Conservation (phyloP, 2,329 filamentous ascomycete genomes). For the Talaromyces islandicus region DNA sequence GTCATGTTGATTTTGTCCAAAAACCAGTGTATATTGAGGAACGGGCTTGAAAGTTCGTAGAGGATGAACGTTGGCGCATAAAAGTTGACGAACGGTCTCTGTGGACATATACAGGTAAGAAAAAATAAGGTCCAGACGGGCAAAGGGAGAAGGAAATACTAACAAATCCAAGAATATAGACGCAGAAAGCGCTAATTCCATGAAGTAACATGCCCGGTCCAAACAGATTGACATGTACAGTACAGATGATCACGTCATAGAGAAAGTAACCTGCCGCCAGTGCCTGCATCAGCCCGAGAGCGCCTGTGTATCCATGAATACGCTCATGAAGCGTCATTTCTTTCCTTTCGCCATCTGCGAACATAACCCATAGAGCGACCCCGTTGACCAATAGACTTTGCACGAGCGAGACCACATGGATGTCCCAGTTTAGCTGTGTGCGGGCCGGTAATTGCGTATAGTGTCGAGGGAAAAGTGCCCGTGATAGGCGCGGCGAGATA, state of each 20-base stretch:
- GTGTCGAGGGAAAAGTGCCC: slow-evolving; percentile 46
- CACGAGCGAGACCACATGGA: slow-evolving; percentile 58
- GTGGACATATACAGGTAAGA: background rate
- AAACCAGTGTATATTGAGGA: slow-evolving; percentile 66
- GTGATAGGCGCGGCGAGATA: slow-evolving; percentile 51
- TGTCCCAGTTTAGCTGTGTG: slow-evolving; percentile 61
- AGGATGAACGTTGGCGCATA: slow-evolving; percentile 61
- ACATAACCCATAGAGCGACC: slow-evolving; percentile 54
- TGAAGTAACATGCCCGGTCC: slow-evolving; percentile 58
- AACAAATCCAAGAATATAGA: slow-evolving; percentile 60
- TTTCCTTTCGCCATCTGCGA: slow-evolving; percentile 49
- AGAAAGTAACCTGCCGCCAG: slow-evolving; percentile 60
- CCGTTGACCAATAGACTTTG: slow-evolving; percentile 53
- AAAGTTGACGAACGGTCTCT: slow-evolving; percentile 62
- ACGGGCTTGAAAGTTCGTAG: slow-evolving; percentile 61
- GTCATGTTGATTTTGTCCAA: slow-evolving; percentile 63
- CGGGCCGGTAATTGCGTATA: slow-evolving; percentile 50
- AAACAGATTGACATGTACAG: slow-evolving; percentile 51
- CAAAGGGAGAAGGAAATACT: slow-evolving; percentile 28
- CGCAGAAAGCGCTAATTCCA: slow-evolving; percentile 54
- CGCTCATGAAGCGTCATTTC: slow-evolving; percentile 48
- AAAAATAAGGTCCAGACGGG: background rate
- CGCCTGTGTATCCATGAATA: slow-evolving; percentile 58
- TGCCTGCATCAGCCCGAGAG: slow-evolving; percentile 52
- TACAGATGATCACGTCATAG: slow-evolving; percentile 57